phyloP scores from a whole-genome alignment of 2,329 filamentous ascomycete genomes.

The Cladophialophora yegresii region DNA sequence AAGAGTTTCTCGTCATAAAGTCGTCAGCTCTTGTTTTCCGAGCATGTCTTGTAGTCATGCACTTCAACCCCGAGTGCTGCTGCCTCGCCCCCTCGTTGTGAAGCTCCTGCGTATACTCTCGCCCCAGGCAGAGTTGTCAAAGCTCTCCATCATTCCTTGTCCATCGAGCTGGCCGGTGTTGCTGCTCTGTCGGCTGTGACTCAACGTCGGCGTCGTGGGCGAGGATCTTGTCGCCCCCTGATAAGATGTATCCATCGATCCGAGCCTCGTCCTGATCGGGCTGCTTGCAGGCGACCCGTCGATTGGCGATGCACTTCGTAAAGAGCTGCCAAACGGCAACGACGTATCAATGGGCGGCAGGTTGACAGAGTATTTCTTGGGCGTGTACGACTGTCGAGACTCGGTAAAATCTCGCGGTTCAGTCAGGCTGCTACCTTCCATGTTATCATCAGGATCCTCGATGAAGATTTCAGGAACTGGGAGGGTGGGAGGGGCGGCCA shows the following conservation, averaged over 20 bases:
- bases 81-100: conserved; percentile 59
- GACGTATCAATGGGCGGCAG: conserved; percentile 36
- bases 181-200: conserved; percentile 63
- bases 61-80: conserved; percentile 14
- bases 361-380: conserved; percentile 24
- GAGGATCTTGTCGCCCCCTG: conserved; percentile 40
- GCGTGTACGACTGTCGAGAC: conserved; percentile 27
- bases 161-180: conserved; percentile 61
- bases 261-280: conserved; percentile 31
- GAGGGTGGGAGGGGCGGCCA: conserved; percentile 76
- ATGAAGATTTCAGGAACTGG: conserved; percentile 88
- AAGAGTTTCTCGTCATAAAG: not conserved
- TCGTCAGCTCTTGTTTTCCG: conserved; percentile 2
- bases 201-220: conserved; percentile 39
- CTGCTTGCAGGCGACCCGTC: conserved; percentile 33
- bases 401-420: conserved; percentile 36
- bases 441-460: conserved; percentile 66
- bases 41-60: not conserved
- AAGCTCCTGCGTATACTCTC: conserved; percentile 89
- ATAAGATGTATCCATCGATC: conserved; percentile 40
- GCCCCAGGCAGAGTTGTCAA: conserved; percentile 89
- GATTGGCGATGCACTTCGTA: conserved; percentile 32
- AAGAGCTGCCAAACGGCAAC: conserved; percentile 32
- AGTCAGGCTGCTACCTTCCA: conserved; percentile 27
- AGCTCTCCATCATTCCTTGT: conserved; percentile 76